phyloP scores from a whole-genome alignment of 1,284 basidiomycete species.

The Ustilago vetiveriae region DNA sequence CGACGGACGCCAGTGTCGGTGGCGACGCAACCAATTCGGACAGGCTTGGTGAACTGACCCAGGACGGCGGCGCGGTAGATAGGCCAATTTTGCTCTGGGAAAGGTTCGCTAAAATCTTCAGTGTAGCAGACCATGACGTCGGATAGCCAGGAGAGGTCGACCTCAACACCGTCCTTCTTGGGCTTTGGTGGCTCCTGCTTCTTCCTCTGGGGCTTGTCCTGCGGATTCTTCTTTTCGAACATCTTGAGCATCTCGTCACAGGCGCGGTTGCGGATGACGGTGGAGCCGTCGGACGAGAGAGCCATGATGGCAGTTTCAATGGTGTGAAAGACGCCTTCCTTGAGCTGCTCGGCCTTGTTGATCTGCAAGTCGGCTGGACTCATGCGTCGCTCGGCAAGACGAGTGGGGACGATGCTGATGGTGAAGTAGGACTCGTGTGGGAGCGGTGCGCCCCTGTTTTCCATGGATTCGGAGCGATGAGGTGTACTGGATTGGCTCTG shows the following conservation, averaged over 20 bases:
- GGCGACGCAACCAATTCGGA: conserved; percentile 48
- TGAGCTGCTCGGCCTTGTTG: conserved; percentile 46
- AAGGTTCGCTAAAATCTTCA: conserved; percentile 54
- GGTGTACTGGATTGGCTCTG: neutral
- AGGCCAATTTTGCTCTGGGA: conserved; percentile 52
- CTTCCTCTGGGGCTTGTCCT: conserved; percentile 35
- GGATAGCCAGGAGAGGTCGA: conserved; percentile 57
- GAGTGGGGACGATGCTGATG: conserved; percentile 48
- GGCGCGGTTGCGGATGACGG: conserved; percentile 55
- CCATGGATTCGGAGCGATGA: conserved; percentile 18
- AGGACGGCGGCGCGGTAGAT: conserved; percentile 59
- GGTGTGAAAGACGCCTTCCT: conserved; percentile 50
- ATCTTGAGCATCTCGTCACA: conserved; percentile 54
- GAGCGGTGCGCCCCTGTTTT: conserved; percentile 18
- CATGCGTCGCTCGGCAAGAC: conserved; percentile 44
- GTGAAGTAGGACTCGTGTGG: conserved; percentile 59
- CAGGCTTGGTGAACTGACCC: conserved; percentile 44
- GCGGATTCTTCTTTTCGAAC: conserved; percentile 48
- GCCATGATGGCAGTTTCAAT: conserved; percentile 56
- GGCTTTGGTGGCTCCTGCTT: conserved; percentile 12
- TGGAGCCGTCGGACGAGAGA: conserved; percentile 53
- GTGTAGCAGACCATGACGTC: conserved; percentile 58
- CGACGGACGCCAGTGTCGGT: conserved; percentile 40
- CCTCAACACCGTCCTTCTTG: conserved; percentile 27
- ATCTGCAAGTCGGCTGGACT: conserved; percentile 42